Evolutionary conservation across 208 protist genomes (phyloP).

Genomic region (Wallacemonas rigidus): DNA sequence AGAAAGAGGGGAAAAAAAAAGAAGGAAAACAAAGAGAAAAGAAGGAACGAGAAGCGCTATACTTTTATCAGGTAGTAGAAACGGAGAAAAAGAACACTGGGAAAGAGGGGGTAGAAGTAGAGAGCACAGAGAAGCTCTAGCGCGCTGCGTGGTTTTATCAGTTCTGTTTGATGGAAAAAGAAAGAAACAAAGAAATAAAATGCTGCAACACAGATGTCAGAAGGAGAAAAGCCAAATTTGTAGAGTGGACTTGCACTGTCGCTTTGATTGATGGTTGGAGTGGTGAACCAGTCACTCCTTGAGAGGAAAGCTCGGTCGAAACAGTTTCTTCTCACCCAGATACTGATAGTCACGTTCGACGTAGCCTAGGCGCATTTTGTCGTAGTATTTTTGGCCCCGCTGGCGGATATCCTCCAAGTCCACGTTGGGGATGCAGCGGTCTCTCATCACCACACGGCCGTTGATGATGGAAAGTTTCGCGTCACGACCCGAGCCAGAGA

Average conservation of each 20-base stretch:
- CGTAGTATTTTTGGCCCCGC: slow-evolving; percentile 8
- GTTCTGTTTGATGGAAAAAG: too few species aligned
- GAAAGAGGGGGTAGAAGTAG: not conserved
- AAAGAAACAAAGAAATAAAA: too few species aligned
- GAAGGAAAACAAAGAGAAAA: not conserved
- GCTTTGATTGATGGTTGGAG: not conserved
- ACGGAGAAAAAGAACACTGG: slow-evolving; percentile 7
- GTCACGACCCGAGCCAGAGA: slow-evolving; percentile 11
- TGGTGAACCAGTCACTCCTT: not conserved
- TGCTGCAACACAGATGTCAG: too few species aligned
- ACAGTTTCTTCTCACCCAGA: slow-evolving; percentile 11
- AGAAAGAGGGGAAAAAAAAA: slow-evolving; percentile 4
- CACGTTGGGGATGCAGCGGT: slow-evolving; percentile 13
- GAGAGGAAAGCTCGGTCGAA: slow-evolving; percentile 8
- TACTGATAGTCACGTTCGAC: slow-evolving; percentile 16
- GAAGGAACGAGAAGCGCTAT: too few species aligned
- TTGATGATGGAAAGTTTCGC: slow-evolving; percentile 18
- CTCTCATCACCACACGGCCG: slow-evolving; percentile 6
- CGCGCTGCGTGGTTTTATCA: too few species aligned
- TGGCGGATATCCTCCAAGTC: slow-evolving; percentile 4
- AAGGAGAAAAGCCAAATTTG: too few species aligned
- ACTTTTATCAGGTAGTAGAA: not conserved
- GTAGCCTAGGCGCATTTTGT: slow-evolving; percentile 15
- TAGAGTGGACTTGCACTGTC: too few species aligned
- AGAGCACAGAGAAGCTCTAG: not conserved